Evolutionary conservation across 2,329 filamentous ascomycete genomes (phyloP).

Genomic region (Fusarium caatingaense): DNA sequence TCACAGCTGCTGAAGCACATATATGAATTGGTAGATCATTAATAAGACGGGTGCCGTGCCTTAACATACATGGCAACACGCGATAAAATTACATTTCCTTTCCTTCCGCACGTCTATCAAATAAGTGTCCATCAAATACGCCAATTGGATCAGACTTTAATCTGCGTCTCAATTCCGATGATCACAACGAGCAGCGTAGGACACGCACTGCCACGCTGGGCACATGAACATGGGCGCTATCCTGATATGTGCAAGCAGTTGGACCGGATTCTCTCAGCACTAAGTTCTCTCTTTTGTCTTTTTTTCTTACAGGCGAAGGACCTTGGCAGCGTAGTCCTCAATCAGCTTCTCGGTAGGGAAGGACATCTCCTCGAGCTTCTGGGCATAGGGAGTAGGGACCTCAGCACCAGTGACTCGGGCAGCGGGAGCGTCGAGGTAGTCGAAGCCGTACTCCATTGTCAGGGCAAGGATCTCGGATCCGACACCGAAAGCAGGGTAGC

Average conservation of each 20-base stretch:
- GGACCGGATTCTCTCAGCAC: constrained; percentile 26
- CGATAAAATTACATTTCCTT: constrained; percentile 57
- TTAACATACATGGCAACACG: constrained; percentile 53
- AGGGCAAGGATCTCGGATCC: constrained; percentile 92
- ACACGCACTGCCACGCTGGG: constrained; percentile 25
- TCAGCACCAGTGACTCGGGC: constrained; percentile 96
- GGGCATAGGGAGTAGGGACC: constrained; percentile 95
- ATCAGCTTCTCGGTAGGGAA: constrained; percentile 94
- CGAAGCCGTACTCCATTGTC: constrained; percentile 97
- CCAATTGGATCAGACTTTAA: constrained; percentile 40
- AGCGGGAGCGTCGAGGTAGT: constrained; percentile 95
- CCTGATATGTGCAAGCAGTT: constrained; percentile 22
- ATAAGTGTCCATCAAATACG: constrained; percentile 46
- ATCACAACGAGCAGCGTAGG: constrained; percentile 31
- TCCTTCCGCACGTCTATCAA: constrained; percentile 52
- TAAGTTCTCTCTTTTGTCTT: constrained; percentile 48
- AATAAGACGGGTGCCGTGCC: constrained; percentile 46
- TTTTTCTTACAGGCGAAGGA: constrained; percentile 75
- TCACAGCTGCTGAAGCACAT: constrained; percentile 7
- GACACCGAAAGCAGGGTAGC: constrained; percentile 95
- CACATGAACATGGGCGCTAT: constrained; percentile 18
- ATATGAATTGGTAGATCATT: constrained; percentile 47
- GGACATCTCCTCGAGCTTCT: constrained; percentile 91
- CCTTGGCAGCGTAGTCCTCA: constrained; percentile 87
- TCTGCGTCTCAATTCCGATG: constrained; percentile 29